Conservation (phyloP, 257 asterid species). For the Leptodermis oblonga region DNA sequence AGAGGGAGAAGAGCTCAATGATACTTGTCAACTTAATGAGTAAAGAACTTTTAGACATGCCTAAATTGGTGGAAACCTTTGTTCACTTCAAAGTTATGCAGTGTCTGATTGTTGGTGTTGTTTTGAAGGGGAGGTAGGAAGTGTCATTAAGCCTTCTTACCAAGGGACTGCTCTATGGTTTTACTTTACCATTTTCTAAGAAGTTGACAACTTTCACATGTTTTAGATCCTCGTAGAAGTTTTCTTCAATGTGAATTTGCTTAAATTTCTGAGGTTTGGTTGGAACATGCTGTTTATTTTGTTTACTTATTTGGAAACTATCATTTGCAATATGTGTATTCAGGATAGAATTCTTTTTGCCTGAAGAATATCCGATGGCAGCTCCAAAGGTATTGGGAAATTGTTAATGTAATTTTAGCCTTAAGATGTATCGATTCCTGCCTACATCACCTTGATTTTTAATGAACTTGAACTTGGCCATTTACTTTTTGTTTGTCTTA, state of each 20-base stretch:
- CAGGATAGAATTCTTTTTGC: conserved; percentile 90
- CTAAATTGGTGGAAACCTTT: not conserved
- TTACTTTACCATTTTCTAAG: not conserved
- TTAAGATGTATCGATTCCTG: too few relatives aligned
- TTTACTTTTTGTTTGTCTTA: too few relatives aligned
- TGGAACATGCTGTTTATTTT: not conserved
- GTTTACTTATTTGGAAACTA: conserved; percentile 8
- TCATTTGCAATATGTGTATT: conserved; percentile 76
- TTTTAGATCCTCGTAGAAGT: too few relatives aligned
- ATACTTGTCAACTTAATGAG: not conserved
- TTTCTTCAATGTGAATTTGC: not conserved
- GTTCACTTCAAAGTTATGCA: not conserved
- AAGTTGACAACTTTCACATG: not conserved
- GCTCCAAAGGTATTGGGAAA: conserved; percentile 90
- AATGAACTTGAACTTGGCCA: too few relatives aligned
- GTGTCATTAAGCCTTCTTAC: too few relatives aligned
- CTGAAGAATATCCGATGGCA: conserved; percentile 99
- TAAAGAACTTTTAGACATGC: not conserved
- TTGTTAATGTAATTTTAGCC: too few relatives aligned
- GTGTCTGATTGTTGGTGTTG: not conserved
- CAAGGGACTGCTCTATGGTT: not conserved
- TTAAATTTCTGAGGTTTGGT: not conserved
- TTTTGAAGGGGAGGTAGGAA: too few relatives aligned
- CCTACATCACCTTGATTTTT: too few relatives aligned
- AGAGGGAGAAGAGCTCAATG: too few relatives aligned